Percentiles rank a stretch among this genome's conserved stretches.
phyloP scores from a whole-genome alignment of 768 basidiomycete species.

The Tricholoma furcatifolium region DNA sequence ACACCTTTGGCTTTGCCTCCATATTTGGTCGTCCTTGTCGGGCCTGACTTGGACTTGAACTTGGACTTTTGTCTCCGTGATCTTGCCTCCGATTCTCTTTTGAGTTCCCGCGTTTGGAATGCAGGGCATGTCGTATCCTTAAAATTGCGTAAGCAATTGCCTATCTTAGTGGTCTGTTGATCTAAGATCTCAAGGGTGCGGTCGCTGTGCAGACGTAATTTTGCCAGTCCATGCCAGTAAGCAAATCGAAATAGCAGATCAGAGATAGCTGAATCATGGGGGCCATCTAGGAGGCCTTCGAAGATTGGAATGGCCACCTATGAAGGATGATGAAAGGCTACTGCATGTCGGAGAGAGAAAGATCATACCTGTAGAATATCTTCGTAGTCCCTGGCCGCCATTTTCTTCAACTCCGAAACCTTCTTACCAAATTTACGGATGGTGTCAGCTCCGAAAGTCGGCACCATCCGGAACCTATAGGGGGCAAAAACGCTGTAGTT shows the following conservation, averaged over 20 bases:
- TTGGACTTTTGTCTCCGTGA: too few species aligned
- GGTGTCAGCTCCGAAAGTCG: constrained; percentile 28
- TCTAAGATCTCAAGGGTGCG: constrained; percentile 6
- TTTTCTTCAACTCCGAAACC: constrained; percentile 19
- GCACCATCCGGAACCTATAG: constrained; percentile 29
- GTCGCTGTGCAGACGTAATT: constrained; percentile 10
- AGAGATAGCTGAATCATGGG: constrained; percentile 2
- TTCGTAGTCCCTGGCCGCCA: constrained; percentile 25
- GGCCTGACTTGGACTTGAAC: too few species aligned
- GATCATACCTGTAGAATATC: constrained; percentile 26
- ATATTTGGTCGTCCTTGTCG: too few species aligned
- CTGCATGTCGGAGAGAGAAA: not conserved
- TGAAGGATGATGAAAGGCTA: not conserved
- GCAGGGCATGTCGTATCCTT: not conserved
- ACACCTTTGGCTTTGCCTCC: too few species aligned
- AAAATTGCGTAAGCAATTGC: constrained; percentile 1
- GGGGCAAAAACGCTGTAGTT: not conserved
- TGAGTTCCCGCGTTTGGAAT: too few species aligned
- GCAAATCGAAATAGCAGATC: constrained; percentile 6
- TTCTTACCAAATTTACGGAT: constrained; percentile 24
- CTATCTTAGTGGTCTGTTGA: not conserved
- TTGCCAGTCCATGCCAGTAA: constrained; percentile 12
- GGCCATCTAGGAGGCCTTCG: constrained; percentile 7
- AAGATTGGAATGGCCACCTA: constrained; percentile 7
- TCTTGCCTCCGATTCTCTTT: too few species aligned